These are phyloP conservation scores for Phaeotremella fagi DNA, from an alignment of 768 basidiomycete species.

Conservation along the genomic window DNA sequence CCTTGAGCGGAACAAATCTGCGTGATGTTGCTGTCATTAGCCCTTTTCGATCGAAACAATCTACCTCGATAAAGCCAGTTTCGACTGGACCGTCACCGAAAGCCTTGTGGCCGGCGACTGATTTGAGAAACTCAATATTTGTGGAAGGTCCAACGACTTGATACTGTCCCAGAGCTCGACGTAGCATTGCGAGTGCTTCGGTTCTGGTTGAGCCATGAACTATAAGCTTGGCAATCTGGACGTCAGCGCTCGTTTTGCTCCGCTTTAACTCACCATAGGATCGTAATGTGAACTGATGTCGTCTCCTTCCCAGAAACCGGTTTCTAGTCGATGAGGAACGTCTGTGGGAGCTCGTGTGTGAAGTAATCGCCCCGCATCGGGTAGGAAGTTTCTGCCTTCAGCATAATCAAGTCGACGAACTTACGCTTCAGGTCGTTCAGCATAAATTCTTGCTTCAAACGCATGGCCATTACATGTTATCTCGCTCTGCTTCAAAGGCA, in stretches of 20 bases:
- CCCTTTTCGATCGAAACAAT: slow-evolving; percentile 15
- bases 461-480: slow-evolving; percentile 88
- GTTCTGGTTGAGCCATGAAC: slow-evolving; percentile 78
- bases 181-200: slow-evolving; percentile 73
- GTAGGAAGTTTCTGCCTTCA: slow-evolving; percentile 63
- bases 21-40: slow-evolving; percentile 67
- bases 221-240: slow-evolving; percentile 56
- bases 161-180: slow-evolving; percentile 79
- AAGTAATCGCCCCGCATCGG: slow-evolving; percentile 76
- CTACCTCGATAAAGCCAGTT: slow-evolving; percentile 83
- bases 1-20: slow-evolving; percentile 69
- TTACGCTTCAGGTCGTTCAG: slow-evolving; percentile 83
- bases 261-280: slow-evolving; percentile 36
- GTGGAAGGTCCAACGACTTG: slow-evolving; percentile 86
- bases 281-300: slow-evolving; percentile 47
- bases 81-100: slow-evolving; percentile 79
- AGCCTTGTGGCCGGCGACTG: slow-evolving; percentile 67
- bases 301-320: slow-evolving; percentile 67
- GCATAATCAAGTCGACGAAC: slow-evolving; percentile 1
- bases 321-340: slow-evolving; percentile 78
- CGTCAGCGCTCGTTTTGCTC: not conserved
- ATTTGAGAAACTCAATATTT: slow-evolving; percentile 80
- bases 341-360: slow-evolving; percentile 75
- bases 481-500: slow-evolving; percentile 69
- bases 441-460: slow-evolving; percentile 92